These are phyloP conservation scores for Collybia nuda DNA, from an alignment of 768 basidiomycete species.

Conservation along the genomic window DNA sequence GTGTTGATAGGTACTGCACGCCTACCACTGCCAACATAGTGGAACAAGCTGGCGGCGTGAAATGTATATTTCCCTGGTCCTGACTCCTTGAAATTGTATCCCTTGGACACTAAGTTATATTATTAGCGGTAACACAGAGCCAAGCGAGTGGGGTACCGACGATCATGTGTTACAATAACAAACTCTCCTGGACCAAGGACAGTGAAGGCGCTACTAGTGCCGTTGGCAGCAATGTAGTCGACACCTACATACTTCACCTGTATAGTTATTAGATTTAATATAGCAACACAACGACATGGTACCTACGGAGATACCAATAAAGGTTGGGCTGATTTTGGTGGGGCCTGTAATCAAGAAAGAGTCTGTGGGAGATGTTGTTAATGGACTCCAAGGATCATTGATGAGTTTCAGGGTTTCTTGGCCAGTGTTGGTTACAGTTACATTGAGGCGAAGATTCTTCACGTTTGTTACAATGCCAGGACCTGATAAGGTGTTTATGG, in stretches of 20 bases:
- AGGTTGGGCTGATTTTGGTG: constrained; percentile 19
- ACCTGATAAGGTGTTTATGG: neutral
- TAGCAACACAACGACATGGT: constrained; percentile 14
- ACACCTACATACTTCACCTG: neutral
- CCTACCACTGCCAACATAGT: too few species aligned
- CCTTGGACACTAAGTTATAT: constrained; percentile 18
- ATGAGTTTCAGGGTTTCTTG: constrained; percentile 29
- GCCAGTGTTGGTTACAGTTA: constrained; percentile 29
- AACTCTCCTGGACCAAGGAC: constrained; percentile 16
- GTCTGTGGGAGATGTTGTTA: constrained; percentile 22
- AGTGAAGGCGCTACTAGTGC: constrained; percentile 15
- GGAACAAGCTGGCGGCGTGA: too few species aligned
- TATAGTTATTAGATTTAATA: neutral
- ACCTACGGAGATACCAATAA: constrained; percentile 19
- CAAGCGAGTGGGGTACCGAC: constrained; percentile 8
- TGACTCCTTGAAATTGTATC: constrained; percentile 27
- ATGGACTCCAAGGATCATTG: constrained; percentile 25
- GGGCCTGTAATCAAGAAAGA: constrained; percentile 21
- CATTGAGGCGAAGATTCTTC: constrained; percentile 22
- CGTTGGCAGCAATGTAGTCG: constrained; percentile 6
- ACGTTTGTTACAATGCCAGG: constrained; percentile 18
- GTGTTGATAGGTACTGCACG: constrained; percentile 14
- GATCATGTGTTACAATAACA: constrained; percentile 15
- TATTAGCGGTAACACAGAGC: too few species aligned
- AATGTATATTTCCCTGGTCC: constrained; percentile 10